Conservation (phyloP, 1,139 yeast species). For the Blastobotrys indianensis region DNA sequence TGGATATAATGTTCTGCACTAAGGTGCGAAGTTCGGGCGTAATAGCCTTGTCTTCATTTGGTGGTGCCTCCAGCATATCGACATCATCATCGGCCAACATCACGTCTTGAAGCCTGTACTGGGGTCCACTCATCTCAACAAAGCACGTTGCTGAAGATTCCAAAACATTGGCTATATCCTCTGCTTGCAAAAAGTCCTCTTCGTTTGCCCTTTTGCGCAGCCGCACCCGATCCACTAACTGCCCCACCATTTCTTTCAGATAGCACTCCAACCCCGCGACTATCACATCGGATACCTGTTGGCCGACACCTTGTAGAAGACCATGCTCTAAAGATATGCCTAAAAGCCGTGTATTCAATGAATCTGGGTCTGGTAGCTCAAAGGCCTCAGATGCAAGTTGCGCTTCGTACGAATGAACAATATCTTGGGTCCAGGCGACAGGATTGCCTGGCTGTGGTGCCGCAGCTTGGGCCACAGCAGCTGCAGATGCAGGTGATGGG, state of each 20-base stretch:
- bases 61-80: slow-evolving; percentile 5
- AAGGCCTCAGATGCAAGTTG: slow-evolving; percentile 73
- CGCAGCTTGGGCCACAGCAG: slow-evolving; percentile 3
- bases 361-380: slow-evolving; percentile 78
- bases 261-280: slow-evolving; percentile 75
- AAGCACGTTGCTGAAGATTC: slow-evolving; percentile 30
- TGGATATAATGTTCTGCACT: not conserved
- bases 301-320: slow-evolving; percentile 69
- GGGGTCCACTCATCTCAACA: slow-evolving; percentile 32
- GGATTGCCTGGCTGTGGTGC: slow-evolving; percentile 35
- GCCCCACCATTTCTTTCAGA: slow-evolving; percentile 66
- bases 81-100: slow-evolving; percentile 30
- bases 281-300: slow-evolving; percentile 70
- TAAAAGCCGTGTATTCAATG: slow-evolving; percentile 60
- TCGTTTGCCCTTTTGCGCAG: slow-evolving; percentile 17
- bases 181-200: slow-evolving; percentile 30
- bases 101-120: slow-evolving; percentile 29
- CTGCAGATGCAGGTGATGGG: not conserved
- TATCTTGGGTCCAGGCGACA: slow-evolving; percentile 89
- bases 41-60: slow-evolving; percentile 1
- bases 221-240: slow-evolving; percentile 38
- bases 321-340: slow-evolving; percentile 92
- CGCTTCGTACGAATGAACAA: slow-evolving; percentile 79
- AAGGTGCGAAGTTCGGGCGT: slow-evolving; percentile 1
- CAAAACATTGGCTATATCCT: slow-evolving; percentile 30